phyloP scores from a whole-genome alignment of 441 rosid genomes.

The Melastoma candidum region DNA sequence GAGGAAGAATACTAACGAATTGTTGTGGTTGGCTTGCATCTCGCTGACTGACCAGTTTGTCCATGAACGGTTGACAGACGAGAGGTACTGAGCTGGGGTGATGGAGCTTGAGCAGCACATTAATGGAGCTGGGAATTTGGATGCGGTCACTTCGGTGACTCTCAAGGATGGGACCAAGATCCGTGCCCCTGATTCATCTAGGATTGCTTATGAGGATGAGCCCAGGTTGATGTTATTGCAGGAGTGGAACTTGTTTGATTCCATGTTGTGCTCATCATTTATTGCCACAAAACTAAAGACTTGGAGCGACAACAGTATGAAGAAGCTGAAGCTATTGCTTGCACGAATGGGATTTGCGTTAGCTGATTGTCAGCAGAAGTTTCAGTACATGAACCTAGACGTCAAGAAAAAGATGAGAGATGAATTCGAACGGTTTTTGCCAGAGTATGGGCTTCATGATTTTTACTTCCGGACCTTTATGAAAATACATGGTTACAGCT shows the following conservation, averaged over 20 bases:
- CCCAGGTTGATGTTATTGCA: slow-evolving; percentile 79
- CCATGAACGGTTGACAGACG: slow-evolving; percentile 89
- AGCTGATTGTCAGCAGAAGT: slow-evolving; percentile 87
- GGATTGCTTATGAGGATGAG: slow-evolving; percentile 83
- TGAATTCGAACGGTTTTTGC: slow-evolving; percentile 72
- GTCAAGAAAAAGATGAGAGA: slow-evolving; percentile 80
- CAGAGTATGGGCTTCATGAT: slow-evolving; percentile 78
- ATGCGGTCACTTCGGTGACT: slow-evolving; percentile 64
- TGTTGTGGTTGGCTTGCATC: slow-evolving; percentile 93
- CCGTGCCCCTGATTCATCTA: slow-evolving; percentile 72
- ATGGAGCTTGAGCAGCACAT: slow-evolving; percentile 98
- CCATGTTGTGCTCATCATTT: slow-evolving; percentile 84
- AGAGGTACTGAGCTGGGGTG: slow-evolving; percentile 87
- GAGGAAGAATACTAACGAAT: slow-evolving; percentile 81
- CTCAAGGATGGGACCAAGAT: slow-evolving; percentile 85
- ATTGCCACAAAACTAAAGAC: slow-evolving; percentile 82
- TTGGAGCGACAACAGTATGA: slow-evolving; percentile 88
- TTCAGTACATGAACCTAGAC: slow-evolving; percentile 82
- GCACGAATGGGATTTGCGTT: slow-evolving; percentile 93
- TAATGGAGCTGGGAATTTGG: slow-evolving; percentile 73
- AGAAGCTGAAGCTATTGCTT: slow-evolving; percentile 84
- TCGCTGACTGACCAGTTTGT: slow-evolving; percentile 90
- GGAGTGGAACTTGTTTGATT: slow-evolving; percentile 92
- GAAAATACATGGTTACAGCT: slow-evolving; percentile 78
- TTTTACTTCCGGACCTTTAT: slow-evolving; percentile 76